These are phyloP conservation scores for Fusarium redolens DNA, from an alignment of 2,329 filamentous ascomycete genomes.

Conservation along the genomic window DNA sequence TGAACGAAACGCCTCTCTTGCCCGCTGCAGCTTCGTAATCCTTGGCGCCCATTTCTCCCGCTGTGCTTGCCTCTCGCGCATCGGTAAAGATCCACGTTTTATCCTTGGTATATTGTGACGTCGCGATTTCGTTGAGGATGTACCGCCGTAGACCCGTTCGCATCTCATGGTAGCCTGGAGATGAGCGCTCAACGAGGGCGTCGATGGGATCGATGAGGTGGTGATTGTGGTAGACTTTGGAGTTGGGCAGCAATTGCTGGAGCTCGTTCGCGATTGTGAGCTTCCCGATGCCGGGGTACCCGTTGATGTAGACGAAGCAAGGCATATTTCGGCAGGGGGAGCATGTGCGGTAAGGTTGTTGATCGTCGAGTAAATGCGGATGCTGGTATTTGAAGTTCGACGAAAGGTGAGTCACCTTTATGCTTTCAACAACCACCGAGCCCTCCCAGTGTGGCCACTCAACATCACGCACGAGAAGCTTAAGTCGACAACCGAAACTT, in stretches of 20 bases:
- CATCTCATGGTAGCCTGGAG: background rate
- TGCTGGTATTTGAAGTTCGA: fast-evolving
- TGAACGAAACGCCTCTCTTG: background rate
- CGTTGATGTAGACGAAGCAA: conserved; percentile 10
- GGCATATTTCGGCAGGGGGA: background rate
- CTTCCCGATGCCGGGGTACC: conserved; percentile 3
- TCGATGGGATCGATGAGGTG: background rate
- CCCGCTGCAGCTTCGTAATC: background rate
- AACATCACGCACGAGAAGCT: background rate
- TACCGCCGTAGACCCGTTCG: background rate
- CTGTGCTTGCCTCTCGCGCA: background rate
- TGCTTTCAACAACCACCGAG: fast-evolving
- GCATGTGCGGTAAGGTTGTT: too few species aligned
- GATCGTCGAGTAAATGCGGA: fast-evolving
- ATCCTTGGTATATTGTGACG: background rate
- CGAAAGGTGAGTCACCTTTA: background rate
- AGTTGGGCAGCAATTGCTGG: background rate
- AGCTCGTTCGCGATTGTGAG: background rate
- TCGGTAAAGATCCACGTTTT: background rate
- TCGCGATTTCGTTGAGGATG: background rate
- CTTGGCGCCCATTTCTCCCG: background rate
- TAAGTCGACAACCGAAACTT: background rate
- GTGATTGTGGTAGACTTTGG: background rate
- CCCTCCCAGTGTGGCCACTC: background rate
- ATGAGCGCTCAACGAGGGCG: background rate